These are phyloP conservation scores for Talaromyces sp. DNA, from an alignment of 2,329 filamentous ascomycete genomes.

Conservation along the genomic window DNA sequence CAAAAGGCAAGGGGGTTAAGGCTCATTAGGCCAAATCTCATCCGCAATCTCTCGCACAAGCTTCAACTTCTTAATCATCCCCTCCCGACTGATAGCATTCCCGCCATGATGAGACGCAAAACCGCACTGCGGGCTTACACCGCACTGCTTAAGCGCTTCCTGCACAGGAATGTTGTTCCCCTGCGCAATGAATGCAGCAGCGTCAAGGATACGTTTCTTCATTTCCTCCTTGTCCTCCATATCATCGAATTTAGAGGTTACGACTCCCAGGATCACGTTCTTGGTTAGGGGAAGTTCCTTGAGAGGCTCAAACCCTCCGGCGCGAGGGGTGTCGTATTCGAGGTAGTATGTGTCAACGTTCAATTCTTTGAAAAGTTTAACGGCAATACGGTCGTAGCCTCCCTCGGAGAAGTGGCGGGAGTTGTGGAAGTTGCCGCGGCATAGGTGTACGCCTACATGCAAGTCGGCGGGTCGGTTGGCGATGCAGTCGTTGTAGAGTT, in stretches of 20 bases:
- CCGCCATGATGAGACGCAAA: conserved; percentile 74
- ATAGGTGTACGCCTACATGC: conserved; percentile 75
- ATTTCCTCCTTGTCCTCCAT: conserved; percentile 64
- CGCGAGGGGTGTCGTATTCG: conserved; percentile 65
- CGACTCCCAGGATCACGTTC: conserved; percentile 63
- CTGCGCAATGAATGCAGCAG: conserved; percentile 67
- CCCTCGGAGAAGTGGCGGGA: conserved; percentile 66
- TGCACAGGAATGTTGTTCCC: conserved; percentile 63
- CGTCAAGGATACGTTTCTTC: conserved; percentile 59
- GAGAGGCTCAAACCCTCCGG: conserved; percentile 66
- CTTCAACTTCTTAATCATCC: conserved; percentile 71
- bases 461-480: conserved; percentile 64
- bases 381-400: conserved; percentile 65
- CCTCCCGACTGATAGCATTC: conserved; percentile 66
- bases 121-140: conserved; percentile 69
- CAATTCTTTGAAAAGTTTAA: conserved; percentile 63
- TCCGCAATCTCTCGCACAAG: conserved; percentile 71
- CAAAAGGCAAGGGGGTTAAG: conserved; percentile 29
- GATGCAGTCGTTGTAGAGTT: conserved; percentile 72
- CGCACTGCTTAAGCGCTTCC: conserved; percentile 67
- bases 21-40: conserved; percentile 65
- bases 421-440: conserved; percentile 65
- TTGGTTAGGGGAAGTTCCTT: conserved; percentile 60
- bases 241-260: conserved; percentile 62
- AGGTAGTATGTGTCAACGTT: conserved; percentile 68